These are phyloP conservation scores for Globisporangium lucens DNA, from an alignment of 352 stramenopile species.

Conservation along the genomic window DNA sequence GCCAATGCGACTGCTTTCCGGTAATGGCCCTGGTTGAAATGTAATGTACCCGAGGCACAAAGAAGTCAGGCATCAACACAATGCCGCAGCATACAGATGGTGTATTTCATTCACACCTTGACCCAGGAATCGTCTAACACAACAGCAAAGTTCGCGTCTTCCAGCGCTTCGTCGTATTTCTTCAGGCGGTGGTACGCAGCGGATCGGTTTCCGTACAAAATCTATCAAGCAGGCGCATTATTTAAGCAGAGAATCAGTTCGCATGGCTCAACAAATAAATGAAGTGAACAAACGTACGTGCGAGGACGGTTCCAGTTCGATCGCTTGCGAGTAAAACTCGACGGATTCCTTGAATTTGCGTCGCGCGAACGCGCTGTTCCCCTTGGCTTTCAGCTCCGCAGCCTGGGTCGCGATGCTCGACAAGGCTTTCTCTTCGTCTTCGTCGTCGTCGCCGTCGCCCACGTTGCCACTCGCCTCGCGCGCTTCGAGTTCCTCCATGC, in stretches of 20 bases:
- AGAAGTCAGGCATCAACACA: background rate
- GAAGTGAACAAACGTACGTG: constrained; percentile 40
- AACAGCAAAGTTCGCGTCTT: constrained; percentile 61
- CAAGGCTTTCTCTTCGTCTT: constrained; percentile 30
- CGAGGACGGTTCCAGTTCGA: constrained; percentile 63
- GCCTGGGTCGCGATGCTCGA: constrained; percentile 8
- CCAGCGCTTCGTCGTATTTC: constrained; percentile 58
- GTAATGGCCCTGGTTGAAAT: constrained; percentile 60
- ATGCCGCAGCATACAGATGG: background rate
- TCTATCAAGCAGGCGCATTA: constrained; percentile 29
- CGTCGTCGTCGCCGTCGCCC: constrained; percentile 17
- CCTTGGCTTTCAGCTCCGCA: constrained; percentile 60
- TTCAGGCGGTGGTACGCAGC: constrained; percentile 72
- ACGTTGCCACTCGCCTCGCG: constrained; percentile 42
- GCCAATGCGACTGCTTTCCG: constrained; percentile 63
- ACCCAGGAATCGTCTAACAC: constrained; percentile 70
- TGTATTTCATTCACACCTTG: constrained; percentile 36
- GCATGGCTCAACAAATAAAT: background rate
- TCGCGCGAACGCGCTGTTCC: constrained; percentile 75
- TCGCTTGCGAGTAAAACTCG: constrained; percentile 87
- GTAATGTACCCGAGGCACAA: background rate
- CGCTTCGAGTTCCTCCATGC: constrained; percentile 81
- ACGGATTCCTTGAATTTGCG: constrained; percentile 76
- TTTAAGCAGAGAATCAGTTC: background rate
- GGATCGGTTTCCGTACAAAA: constrained; percentile 81